Percentiles rank a stretch among this genome's conserved stretches.
phyloP scores from a whole-genome alignment of 352 stramenopile genomes.

The Phytophthora sojae region DNA sequence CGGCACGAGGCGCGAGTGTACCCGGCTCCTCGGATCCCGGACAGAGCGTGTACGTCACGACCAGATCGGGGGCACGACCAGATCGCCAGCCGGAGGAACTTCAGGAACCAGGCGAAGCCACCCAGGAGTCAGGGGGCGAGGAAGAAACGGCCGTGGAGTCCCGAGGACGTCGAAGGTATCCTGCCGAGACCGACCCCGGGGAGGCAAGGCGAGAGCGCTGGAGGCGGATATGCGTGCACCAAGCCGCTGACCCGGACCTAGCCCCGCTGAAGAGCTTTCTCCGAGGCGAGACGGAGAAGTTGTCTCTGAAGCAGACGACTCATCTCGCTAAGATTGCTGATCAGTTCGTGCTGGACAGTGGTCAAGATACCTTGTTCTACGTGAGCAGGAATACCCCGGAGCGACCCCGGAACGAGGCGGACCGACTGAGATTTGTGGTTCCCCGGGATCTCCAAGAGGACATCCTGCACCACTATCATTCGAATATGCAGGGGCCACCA shows the following conservation, averaged over 20 bases:
- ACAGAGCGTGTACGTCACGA: neutral
- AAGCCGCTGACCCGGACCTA: neutral
- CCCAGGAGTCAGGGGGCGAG: neutral
- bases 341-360: conserved; percentile 11
- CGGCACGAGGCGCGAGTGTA: neutral
- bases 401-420: neutral
- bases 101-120: neutral
- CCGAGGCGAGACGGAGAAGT: neutral
- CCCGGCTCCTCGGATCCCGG: neutral
- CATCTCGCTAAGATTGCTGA: conserved; percentile 5
- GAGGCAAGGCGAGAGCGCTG: neutral
- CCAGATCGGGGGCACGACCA: neutral
- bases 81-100: neutral
- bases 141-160: neutral
- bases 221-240: neutral
- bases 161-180: no score
- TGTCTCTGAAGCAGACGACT: conserved; percentile 2
- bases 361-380: neutral
- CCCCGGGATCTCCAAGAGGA: conserved; percentile 1
- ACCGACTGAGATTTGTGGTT: conserved; percentile 4
- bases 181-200: neutral
- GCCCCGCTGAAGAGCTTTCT: neutral
- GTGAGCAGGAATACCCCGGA: neutral
- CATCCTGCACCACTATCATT: conserved; percentile 10
- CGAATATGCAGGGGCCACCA: conserved; percentile 13